phyloP scores from a whole-genome alignment of 2,329 filamentous ascomycete genomes.

The Nannizzia gypsea region DNA sequence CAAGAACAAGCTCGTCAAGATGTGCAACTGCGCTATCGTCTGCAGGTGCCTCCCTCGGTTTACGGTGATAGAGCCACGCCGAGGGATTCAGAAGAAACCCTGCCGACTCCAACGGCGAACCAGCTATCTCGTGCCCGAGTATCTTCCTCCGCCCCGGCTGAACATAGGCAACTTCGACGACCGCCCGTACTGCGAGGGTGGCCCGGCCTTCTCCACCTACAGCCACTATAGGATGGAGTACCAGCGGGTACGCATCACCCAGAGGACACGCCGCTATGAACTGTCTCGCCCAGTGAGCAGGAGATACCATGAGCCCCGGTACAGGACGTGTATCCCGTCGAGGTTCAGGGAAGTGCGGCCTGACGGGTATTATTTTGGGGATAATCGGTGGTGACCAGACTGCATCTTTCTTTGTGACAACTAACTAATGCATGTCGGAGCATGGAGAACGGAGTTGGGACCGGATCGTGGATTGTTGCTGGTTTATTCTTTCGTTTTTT shows the following conservation, averaged over 20 bases:
- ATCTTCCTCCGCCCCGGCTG: neutral
- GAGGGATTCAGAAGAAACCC: neutral
- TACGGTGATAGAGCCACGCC: neutral
- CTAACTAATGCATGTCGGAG: neutral
- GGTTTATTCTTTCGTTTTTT: neutral
- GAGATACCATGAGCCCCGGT: neutral
- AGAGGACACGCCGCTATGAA: neutral
- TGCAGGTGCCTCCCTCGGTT: neutral
- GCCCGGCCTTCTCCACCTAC: conserved; percentile 3
- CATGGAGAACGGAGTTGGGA: neutral
- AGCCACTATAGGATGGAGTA: neutral
- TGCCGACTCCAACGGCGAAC: neutral
- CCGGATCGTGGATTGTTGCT: neutral
- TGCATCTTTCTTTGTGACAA: neutral
- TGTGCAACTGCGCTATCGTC: neutral
- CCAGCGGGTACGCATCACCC: neutral
- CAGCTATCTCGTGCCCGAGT: neutral
- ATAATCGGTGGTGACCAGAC: neutral
- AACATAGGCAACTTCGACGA: neutral
- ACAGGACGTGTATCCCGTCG: neutral
- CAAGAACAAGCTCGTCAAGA: neutral
- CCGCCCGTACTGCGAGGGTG: conserved; percentile 2
- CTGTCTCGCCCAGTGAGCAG: neutral
- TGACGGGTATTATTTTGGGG: conserved; percentile 7
- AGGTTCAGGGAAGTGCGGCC: conserved; percentile 8